These are phyloP conservation scores for Tuber calosporum DNA, from an alignment of 495 filamentous ascomycete species.

Conservation along the genomic window DNA sequence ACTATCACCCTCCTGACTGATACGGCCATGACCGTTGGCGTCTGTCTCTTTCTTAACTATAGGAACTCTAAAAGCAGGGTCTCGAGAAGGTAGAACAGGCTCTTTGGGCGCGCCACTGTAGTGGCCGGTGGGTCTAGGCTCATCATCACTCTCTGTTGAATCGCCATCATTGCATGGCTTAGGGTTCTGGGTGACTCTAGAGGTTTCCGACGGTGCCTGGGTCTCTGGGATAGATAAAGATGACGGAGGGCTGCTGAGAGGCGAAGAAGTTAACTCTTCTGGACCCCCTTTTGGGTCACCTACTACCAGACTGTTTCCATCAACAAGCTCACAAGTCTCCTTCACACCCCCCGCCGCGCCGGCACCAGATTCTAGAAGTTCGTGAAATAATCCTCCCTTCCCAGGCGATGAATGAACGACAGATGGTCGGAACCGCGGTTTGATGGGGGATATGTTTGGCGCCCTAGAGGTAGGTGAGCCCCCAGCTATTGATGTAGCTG, in stretches of 20 bases:
- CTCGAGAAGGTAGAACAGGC: neutral
- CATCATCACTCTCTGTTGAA: slow-evolving; percentile 23
- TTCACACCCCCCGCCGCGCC: neutral
- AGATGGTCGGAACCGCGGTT: slow-evolving; percentile 13
- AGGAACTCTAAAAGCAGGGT: slow-evolving; percentile 8
- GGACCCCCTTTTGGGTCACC: neutral
- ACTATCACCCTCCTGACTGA: slow-evolving; percentile 9
- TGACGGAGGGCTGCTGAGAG: slow-evolving; percentile 1
- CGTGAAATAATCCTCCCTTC: slow-evolving; percentile 22
- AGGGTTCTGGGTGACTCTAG: neutral
- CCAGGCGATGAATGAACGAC: neutral
- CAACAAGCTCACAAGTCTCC: neutral
- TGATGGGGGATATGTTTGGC: slow-evolving; percentile 24
- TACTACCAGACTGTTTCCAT: neutral
- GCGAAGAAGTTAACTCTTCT: neutral
- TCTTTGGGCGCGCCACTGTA: neutral
- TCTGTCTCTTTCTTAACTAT: slow-evolving; percentile 13
- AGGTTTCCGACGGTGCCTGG: neutral
- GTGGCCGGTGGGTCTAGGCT: neutral
- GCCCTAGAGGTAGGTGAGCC: slow-evolving; percentile 10
- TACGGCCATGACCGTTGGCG: neutral
- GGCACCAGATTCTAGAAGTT: neutral
- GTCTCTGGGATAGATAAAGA: slow-evolving; percentile 23
- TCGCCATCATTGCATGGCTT: neutral
- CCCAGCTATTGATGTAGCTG: slow-evolving; percentile 15